Base-by-base conservation (phyloP, 306 rosid genomes). In the Cucumis sativus region DNA sequence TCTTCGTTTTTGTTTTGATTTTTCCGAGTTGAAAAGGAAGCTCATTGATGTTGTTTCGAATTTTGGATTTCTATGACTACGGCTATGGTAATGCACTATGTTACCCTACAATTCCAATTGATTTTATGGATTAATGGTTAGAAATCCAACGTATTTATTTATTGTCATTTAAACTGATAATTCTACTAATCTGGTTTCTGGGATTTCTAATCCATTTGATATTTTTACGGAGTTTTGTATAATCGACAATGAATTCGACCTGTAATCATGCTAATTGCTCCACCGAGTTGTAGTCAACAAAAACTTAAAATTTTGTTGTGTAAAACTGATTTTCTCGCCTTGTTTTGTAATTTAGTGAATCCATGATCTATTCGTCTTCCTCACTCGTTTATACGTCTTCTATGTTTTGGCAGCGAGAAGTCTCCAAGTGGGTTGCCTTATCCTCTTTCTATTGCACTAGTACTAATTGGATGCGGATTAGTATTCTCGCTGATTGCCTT, bases 401-500 rank as follows among this genome's bases (percentile, higher is more conserved):
- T 40, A 52, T 79, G 86, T 47, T 83, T 85, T 91, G 77, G 88
- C 97, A 95, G 99, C 80, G 84, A 77, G 76, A 91, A 89, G 85
- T 93, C 77, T 74, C 93, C 89, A 75, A 81, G 62, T 82, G 88
- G 47, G 84, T 60, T 91, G 59, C 97, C 91, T 43, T 92, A 95
- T 86, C 88, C 89, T 68, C 77, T 88, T 49, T 86, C 91, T 54
- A 83, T 95, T 76, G 96, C 87, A 69, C 83, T 89, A 81, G 93
- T 89, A 77, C 88, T 91, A 52, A 84, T 88, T 75, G 99, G 97
- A 76, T 91, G 98, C 66, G 85, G 89, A 77, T 82, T 89, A 49
- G 83, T 92, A 51, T 95, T 95, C 87, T 85, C 92, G 33, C 82
- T 95, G 78, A 88, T 95, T 82, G 91, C 97, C 78, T 92, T 92